Conservation (phyloP, 2,329 filamentous ascomycete species). For the Acrocalymma vagum region DNA sequence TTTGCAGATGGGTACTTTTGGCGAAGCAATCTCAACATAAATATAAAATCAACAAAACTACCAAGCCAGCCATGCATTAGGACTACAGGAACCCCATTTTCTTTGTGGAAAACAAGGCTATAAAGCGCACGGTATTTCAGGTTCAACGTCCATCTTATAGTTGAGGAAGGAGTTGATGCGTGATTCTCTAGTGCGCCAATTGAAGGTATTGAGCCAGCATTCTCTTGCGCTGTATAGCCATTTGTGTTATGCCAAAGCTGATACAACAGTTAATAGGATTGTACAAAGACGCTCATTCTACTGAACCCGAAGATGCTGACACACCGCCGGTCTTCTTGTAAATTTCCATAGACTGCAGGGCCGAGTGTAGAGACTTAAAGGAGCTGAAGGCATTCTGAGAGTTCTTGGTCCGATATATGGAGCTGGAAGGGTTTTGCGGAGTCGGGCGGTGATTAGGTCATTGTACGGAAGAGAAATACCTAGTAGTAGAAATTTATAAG, state of each 20-base stretch:
- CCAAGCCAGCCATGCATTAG: conserved; percentile 67
- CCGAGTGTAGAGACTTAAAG: conserved; percentile 40
- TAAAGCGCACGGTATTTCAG: conserved; percentile 59
- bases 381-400: conserved; percentile 39
- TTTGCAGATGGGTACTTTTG: conserved; percentile 60
- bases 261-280: too few relatives aligned
- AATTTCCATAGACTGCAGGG: conserved; percentile 39
- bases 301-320: conserved; percentile 3
- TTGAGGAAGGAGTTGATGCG: conserved; percentile 61
- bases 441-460: too few relatives aligned
- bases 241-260: too few relatives aligned
- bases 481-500: too few relatives aligned
- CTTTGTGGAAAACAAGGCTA: conserved; percentile 62
- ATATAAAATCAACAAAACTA: conserved; percentile 64
- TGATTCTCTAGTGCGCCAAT: conserved; percentile 49
- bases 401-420: conserved; percentile 33
- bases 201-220: conserved; percentile 14
- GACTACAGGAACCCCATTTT: conserved; percentile 60
- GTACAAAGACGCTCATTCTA: too few relatives aligned
- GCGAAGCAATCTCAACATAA: conserved; percentile 56
- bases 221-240: too few relatives aligned
- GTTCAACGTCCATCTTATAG: conserved; percentile 54
- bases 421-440: conserved; percentile 35
- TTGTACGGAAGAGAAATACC: too few relatives aligned
- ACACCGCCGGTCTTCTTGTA: too few relatives aligned